Base-by-base conservation (phyloP, 1,284 basidiomycete genomes). In the Ceratorhiza oryzae-sativae region DNA sequence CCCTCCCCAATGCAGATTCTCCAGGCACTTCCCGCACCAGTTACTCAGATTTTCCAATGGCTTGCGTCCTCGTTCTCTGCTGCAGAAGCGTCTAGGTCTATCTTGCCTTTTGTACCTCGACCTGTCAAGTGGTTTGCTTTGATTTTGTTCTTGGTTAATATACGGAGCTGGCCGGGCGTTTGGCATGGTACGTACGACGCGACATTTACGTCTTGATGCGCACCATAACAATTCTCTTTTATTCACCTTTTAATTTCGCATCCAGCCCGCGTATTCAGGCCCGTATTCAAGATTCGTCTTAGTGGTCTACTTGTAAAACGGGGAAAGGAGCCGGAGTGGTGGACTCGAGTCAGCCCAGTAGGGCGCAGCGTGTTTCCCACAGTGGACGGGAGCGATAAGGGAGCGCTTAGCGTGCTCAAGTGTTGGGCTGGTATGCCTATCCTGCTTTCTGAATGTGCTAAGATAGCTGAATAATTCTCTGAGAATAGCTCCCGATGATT, bases 401-500 rank as follows among this genome's bases (percentile, higher is more conserved):
- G 63, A n/a, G 63, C 63, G 18, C 46, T 34, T 25, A 67, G 63
- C 32, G 49, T 67, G 32, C 49, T 53, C 34, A 67, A 67, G 25
- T 53, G 46, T 41, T 67, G 63, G 63, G 63, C 63, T 41, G 46
- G 63, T 67, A 25, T 23, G 63, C 13, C 41, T 36, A 18, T 32
- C 25, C 25, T 30, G 15, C 12, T 46, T 39, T 39, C 59, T 46
- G 13, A 1, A 4, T 18, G 5, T 34, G 20, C 32, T 53, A 13
- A 25, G 9, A 25, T 36, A 10, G 55, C 55, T 58, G 32, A 58
- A 6, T 36, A n/a, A 1, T 10, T 45, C 9, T 27, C 18, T n/a
- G 32, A 10, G 4, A 25, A 32, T 63, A 89, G 90, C 83, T 71
- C 78, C 87, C 10, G 90, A 92, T 75, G 90, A 92, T 63, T 84